A percentile compares a stretch with the other conserved stretches of the same genome.
These are phyloP conservation scores for Salmacisia buchloeana DNA, from an alignment of 1,284 basidiomycete genomes.

Conservation along the genomic window DNA sequence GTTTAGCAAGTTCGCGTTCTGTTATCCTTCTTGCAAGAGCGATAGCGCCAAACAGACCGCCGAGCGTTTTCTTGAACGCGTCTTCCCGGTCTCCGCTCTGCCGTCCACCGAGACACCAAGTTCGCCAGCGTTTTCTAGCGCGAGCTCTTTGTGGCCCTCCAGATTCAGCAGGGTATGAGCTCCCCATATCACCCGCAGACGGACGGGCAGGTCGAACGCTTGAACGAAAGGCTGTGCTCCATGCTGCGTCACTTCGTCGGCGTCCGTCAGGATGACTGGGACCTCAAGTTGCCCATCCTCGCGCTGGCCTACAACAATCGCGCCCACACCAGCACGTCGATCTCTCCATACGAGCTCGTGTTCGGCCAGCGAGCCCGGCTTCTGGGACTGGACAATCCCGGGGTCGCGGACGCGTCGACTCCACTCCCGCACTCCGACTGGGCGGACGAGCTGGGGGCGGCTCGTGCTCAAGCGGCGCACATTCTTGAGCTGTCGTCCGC, in stretches of 20 bases:
- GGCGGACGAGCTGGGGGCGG: background rate
- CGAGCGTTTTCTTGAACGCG: background rate
- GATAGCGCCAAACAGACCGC: background rate
- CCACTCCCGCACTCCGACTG: too few relatives aligned
- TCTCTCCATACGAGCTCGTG: conserved; percentile 54
- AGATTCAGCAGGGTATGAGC: background rate
- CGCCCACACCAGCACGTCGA: conserved; percentile 26
- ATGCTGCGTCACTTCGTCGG: conserved; percentile 49
- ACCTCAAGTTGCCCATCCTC: conserved; percentile 52
- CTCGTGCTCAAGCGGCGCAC: background rate
- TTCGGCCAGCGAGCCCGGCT: conserved; percentile 22
- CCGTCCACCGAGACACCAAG: background rate
- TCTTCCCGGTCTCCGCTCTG: background rate
- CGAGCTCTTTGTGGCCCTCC: background rate
- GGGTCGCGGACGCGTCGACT: too few relatives aligned
- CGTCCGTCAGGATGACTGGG: conserved; percentile 55
- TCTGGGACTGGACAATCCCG: background rate
- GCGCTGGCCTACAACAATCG: conserved; percentile 58
- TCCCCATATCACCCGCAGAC: background rate
- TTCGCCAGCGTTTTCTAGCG: background rate
- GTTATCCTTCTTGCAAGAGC: background rate
- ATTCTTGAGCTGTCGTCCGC: too few relatives aligned
- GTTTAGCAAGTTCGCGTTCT: background rate
- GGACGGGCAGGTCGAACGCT: conserved; percentile 52
- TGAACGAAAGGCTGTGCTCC: conserved; percentile 45